Conservation (phyloP, 306 rosid species). For the Vicia sativa region DNA sequence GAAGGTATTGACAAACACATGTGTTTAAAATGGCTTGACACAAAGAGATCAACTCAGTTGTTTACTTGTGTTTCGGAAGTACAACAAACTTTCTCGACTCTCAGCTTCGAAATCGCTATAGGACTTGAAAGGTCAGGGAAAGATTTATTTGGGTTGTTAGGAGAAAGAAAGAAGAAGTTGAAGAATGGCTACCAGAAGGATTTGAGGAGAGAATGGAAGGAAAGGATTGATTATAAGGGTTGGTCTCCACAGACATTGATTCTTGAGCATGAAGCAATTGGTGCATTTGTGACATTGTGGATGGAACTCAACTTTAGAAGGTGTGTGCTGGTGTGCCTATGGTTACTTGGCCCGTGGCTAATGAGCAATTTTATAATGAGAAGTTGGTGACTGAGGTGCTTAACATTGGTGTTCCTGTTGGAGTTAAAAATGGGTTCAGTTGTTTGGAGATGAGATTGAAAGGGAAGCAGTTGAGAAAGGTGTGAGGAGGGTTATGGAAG, state of each 20-base stretch:
- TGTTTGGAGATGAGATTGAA: background rate
- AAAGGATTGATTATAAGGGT: slow-evolving; percentile 46
- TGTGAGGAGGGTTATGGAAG: slow-evolving; percentile 35
- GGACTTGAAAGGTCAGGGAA: slow-evolving; percentile 57
- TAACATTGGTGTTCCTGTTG: slow-evolving; percentile 41
- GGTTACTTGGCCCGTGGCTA: slow-evolving; percentile 51
- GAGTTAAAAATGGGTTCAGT: background rate
- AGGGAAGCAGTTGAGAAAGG: slow-evolving; percentile 36
- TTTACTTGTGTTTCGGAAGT: slow-evolving; percentile 62
- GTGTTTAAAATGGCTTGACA: slow-evolving; percentile 48
- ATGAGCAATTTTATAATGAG: slow-evolving; percentile 53
- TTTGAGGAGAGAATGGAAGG: slow-evolving; percentile 52
- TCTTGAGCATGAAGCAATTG: slow-evolving; percentile 44
- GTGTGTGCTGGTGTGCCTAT: slow-evolving; percentile 44
- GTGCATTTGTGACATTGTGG: slow-evolving; percentile 56
- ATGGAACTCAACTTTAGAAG: slow-evolving; percentile 60
- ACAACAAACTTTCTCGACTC: slow-evolving; percentile 34
- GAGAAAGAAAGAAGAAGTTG: slow-evolving; percentile 1
- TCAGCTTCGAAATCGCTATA: slow-evolving; percentile 53
- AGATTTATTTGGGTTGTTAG: slow-evolving; percentile 52
- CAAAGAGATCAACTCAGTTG: slow-evolving; percentile 50
- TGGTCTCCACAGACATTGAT: slow-evolving; percentile 55
- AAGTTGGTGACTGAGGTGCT: slow-evolving; percentile 36
- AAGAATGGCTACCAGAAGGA: slow-evolving; percentile 43
- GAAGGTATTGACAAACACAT: background rate